Base-by-base conservation (phyloP, 1,284 basidiomycete species). In the Peniophora sp. region DNA sequence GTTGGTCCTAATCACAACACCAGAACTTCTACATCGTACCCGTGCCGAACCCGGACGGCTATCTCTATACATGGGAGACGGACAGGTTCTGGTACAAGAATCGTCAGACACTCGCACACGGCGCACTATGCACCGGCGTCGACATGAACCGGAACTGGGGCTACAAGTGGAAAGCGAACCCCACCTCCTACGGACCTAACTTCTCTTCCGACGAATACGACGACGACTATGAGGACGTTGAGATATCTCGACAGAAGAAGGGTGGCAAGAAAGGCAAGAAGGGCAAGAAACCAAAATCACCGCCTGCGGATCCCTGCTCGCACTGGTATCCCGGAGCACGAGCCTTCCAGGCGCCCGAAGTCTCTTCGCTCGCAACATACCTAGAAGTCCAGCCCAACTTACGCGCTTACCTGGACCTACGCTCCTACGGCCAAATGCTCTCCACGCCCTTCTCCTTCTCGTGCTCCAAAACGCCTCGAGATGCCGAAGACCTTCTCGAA, bases 381-480 rank as follows among this genome's bases (percentile, higher is more conserved):
- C 69, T 92, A 45, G 71, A 68, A 6, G 76, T 73, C 24, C 73
- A 79, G 20, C 72, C 76, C 17, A 68, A 75, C 53, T 62, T 82
- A 17, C 65, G 74, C 9, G 77, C 73, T 1, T 92, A 88, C 60
- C 54, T 94, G 20, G 90, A 93, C 64, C 62, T 94, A 52, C 76
- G 92, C 57, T 85, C 80, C 57, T 94, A 92, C 61, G 90, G 90
- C 0, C 90, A 95, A 64, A 82, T 90, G 73, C 63, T 85, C n/a
- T 83, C 81, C 0, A 64, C 75, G 3, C 91, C 91, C 0, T 93
- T 76, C 60, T 85, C 88, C 1, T 86, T 81, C 60, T 81, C 82
- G 2, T 93, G 91, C 68, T 75, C 76, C 41, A 71, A 70, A 44
- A 63, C 76, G 27, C 80, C 90, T 0, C 77, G 81, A 46, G 89